Conservation (phyloP, 2,329 filamentous ascomycete genomes). For the Ilyonectria sp. region DNA sequence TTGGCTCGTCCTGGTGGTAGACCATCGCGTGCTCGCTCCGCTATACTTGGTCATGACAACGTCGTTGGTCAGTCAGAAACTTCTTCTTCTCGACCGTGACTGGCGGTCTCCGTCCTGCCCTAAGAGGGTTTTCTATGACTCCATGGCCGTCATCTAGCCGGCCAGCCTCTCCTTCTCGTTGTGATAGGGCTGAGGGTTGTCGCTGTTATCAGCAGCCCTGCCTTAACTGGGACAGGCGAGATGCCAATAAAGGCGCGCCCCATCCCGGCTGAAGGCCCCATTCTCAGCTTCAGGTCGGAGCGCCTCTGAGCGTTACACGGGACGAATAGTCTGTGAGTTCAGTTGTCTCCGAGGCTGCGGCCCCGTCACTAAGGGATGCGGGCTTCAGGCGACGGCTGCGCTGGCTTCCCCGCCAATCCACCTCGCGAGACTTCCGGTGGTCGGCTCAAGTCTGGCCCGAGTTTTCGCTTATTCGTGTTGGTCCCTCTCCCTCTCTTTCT, state of each 20-base stretch:
- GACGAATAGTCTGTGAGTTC: slow-evolving; percentile 24
- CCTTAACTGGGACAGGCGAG: slow-evolving; percentile 25
- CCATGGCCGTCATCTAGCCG: slow-evolving; percentile 6
- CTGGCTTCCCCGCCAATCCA: slow-evolving; percentile 13
- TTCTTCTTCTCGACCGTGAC: slow-evolving; percentile 18
- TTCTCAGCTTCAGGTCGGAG: slow-evolving; percentile 30
- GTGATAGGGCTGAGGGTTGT: slow-evolving; percentile 39
- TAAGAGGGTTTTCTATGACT: slow-evolving; percentile 7
- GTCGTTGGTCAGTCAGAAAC: slow-evolving; percentile 5
- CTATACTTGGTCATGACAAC: slow-evolving; percentile 17
- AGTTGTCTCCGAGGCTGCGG: slow-evolving; percentile 14
- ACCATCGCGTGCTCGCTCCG: slow-evolving; percentile 29
- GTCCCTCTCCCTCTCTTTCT: not conserved
- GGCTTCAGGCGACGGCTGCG: slow-evolving; percentile 30
- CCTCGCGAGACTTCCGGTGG: slow-evolving; percentile 8
- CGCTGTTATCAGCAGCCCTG: slow-evolving; percentile 21
- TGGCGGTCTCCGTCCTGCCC: slow-evolving; percentile 15
- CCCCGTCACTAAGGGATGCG: slow-evolving; percentile 27
- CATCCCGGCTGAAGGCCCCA: slow-evolving; percentile 27
- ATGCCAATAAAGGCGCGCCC: slow-evolving; percentile 28
- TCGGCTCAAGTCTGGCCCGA: slow-evolving; percentile 6
- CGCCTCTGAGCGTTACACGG: slow-evolving; percentile 23
- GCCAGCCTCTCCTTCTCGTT: slow-evolving; percentile 21
- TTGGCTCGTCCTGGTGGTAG: slow-evolving; percentile 35
- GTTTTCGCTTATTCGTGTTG: slow-evolving; percentile 14